Conservation (phyloP, 306 rosid species). For the Macrotyloma uniflorum region DNA sequence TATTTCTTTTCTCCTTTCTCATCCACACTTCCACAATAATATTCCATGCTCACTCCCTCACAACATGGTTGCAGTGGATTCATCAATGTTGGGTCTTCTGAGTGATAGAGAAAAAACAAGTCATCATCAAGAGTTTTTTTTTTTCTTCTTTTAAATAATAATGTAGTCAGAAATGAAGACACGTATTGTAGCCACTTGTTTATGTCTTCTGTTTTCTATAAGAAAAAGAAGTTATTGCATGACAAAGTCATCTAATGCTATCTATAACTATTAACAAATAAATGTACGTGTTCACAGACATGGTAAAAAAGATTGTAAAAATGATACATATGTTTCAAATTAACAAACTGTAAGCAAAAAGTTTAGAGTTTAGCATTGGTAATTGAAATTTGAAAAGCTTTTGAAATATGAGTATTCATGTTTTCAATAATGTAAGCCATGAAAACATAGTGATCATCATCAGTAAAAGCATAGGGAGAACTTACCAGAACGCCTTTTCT, state of each 20-base stretch:
- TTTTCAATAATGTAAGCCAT: too few species aligned
- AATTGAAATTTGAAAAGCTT: neutral
- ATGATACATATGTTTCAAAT: neutral
- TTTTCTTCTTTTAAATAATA: neutral
- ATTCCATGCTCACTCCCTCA: neutral
- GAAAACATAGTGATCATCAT: too few species aligned
- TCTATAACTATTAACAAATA: neutral
- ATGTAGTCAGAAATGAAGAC: neutral
- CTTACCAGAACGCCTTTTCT: constrained; percentile 15
- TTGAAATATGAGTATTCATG: too few species aligned
- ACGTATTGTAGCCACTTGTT: neutral
- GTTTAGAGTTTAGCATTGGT: neutral
- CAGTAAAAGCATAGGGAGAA: neutral
- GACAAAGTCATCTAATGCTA: neutral
- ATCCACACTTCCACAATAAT: constrained; percentile 35
- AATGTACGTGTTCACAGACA: too few species aligned
- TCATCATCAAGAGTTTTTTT: neutral
- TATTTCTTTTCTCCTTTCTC: constrained; percentile 35
- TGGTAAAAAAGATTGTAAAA: neutral
- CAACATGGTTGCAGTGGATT: constrained; percentile 50
- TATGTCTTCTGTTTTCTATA: neutral
- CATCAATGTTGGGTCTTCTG: constrained; percentile 32
- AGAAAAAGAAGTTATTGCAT: neutral
- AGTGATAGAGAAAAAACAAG: neutral
- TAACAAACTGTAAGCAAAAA: neutral